Base-by-base conservation (phyloP, 23 red algal genomes). In the Porphyridium purpureum region DNA sequence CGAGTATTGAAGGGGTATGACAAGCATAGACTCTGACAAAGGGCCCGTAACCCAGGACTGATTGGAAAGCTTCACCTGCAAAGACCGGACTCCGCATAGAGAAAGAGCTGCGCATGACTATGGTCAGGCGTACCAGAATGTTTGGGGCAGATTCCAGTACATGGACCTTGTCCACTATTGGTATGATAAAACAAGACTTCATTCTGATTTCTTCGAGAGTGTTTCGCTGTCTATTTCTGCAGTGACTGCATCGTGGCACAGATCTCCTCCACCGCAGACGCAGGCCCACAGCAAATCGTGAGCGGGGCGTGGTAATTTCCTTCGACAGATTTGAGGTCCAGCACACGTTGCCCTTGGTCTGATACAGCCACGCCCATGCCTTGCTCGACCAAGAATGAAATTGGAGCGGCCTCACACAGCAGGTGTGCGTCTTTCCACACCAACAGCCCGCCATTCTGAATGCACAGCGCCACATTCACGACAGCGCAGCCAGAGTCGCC, bases 381-480 rank as follows among this genome's bases (percentile, higher is more conserved):
- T 49, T 98, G 77, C 70, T 98, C 90, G 27, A 83, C 61, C 50
- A 98, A 35, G 23, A 79, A 86, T 21, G 90, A 72, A 49, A 98
- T 35, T 21, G 88, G 90, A n/a, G 70, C 90, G 25, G 80, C 80
- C 47, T 98, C 77, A 31, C 90, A 98, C 72, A 98, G 57, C 2
- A 85, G 46, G 42, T 98, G 77, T 7, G 83, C 78, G 30, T 70
- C 57, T n/a, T 52, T 56, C 5, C 67, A 51, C 5, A 98, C 69
- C 25, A 98, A 14, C 25, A 86, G 41, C 7, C 90, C 90, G 21
- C 90, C 90, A 4, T 66, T 73, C 70, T 68, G 79, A 57, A 98
- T 28, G 26, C 80, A 56, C 35, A 74, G 52, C 27, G 75, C 69
- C 28, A 84, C 64, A 34, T 86, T 76, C 52, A 67, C 81, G 0